These are phyloP conservation scores for Corymbia citriodora DNA, from an alignment of 441 rosid genomes.

Conservation along the genomic window DNA sequence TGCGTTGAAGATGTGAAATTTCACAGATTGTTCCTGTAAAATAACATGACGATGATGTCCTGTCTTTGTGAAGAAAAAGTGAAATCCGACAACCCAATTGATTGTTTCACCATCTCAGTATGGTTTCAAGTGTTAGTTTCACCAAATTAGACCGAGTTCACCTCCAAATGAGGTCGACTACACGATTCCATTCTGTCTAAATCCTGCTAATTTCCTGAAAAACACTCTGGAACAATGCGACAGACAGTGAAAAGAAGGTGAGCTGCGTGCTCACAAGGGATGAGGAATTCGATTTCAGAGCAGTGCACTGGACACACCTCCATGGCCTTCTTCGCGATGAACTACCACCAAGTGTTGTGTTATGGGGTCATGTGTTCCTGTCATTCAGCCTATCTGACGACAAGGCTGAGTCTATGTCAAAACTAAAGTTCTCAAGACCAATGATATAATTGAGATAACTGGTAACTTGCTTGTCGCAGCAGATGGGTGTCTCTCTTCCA, in stretches of 20 bases:
- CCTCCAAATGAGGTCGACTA: neutral
- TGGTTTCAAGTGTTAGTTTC: neutral
- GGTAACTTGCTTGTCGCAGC: constrained; percentile 76
- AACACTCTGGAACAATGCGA: constrained; percentile 39
- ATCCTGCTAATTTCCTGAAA: constrained; percentile 34
- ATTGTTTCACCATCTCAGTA: neutral
- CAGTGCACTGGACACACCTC: constrained; percentile 78
- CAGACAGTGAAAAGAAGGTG: constrained; percentile 29
- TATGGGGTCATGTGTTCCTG: constrained; percentile 60
- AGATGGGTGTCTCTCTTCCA: constrained; percentile 69
- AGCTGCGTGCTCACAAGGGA: constrained; percentile 44
- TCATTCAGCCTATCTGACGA: constrained; percentile 46
- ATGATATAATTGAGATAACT: constrained; percentile 33
- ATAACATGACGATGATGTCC: neutral
- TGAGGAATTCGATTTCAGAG: constrained; percentile 58
- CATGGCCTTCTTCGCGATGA: constrained; percentile 44
- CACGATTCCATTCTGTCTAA: constrained; percentile 12
- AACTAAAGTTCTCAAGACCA: constrained; percentile 34
- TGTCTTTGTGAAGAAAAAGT: neutral
- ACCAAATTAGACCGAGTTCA: neutral
- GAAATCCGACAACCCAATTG: neutral
- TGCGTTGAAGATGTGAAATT: neutral
- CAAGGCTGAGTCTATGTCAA: constrained; percentile 37
- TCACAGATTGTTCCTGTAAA: neutral
- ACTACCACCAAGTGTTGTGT: constrained; percentile 39